Conservation (phyloP, 75 land plant genomes). For the Adiantum capillusveneris region DNA sequence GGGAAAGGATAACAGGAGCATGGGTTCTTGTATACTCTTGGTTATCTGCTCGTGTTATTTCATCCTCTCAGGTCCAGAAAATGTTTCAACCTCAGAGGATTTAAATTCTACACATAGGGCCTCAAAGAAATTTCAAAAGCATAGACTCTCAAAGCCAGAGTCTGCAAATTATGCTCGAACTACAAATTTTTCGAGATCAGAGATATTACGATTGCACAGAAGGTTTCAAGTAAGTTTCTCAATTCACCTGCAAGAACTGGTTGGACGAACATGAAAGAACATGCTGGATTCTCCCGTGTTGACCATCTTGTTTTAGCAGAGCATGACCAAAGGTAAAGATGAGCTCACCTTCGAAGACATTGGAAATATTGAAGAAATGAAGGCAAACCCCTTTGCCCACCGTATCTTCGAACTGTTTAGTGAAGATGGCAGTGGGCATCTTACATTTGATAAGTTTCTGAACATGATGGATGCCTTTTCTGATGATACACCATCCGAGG, state of each 20-base stretch:
- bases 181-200: constrained; percentile 1
- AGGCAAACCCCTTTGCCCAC: constrained; percentile 33
- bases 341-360: constrained; percentile 13
- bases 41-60: too few relatives aligned
- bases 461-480: constrained; percentile 26
- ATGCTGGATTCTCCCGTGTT: too few relatives aligned
- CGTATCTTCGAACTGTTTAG: constrained; percentile 29
- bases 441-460: constrained; percentile 25
- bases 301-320: not conserved
- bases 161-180: not conserved
- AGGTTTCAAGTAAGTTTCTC: constrained; percentile 5
- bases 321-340: constrained; percentile 4
- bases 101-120: too few relatives aligned
- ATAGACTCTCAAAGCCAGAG: constrained; percentile 2
- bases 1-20: too few relatives aligned
- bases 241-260: not conserved
- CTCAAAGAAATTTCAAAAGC: not conserved
- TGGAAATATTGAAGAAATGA: constrained; percentile 19
- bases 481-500: constrained; percentile 16
- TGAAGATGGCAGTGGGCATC: constrained; percentile 26
- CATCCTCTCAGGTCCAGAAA: too few relatives aligned
- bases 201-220: constrained; percentile 2
- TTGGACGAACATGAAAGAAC: not conserved
- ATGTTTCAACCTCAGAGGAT: too few relatives aligned
- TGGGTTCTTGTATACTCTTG: too few relatives aligned